These are phyloP conservation scores for Epichloe baconii DNA, from an alignment of 2,329 filamentous ascomycete genomes.

Conservation along the genomic window DNA sequence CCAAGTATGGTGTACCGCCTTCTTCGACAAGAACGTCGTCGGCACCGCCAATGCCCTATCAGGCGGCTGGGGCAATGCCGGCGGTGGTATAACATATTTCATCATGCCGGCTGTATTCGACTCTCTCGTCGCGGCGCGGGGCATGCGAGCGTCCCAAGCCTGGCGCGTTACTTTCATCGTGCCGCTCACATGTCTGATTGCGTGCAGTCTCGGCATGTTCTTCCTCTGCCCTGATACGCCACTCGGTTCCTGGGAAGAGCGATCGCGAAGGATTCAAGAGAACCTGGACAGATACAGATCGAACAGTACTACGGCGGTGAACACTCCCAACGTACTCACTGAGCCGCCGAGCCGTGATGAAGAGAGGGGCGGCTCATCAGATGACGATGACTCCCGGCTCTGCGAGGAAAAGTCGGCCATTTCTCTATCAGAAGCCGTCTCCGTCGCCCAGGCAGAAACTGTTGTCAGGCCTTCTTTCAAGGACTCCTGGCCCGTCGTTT, in stretches of 20 bases:
- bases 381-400: conserved; percentile 10
- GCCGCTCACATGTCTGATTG: conserved; percentile 62
- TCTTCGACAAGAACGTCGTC: conserved; percentile 86
- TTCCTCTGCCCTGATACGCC: conserved; percentile 71
- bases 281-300: conserved; percentile 35
- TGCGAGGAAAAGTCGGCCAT: conserved; percentile 33
- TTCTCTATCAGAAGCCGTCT: conserved; percentile 38
- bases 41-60: conserved; percentile 79
- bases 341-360: conserved; percentile 23
- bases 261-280: conserved; percentile 43
- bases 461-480: conserved; percentile 42
- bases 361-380: conserved; percentile 9
- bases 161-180: conserved; percentile 82
- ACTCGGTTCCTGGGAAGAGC: conserved; percentile 67
- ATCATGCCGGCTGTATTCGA: conserved; percentile 86
- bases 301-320: conserved; percentile 30
- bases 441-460: conserved; percentile 38
- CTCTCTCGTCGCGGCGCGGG: conserved; percentile 48
- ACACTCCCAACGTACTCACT: conserved; percentile 35
- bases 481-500: conserved; percentile 31
- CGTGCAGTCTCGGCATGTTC: conserved; percentile 54
- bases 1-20: conserved; percentile 85
- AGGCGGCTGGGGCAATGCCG: conserved; percentile 75
- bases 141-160: conserved; percentile 52
- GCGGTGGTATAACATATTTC: conserved; percentile 86